phyloP scores from a whole-genome alignment of 495 filamentous ascomycete genomes.

The Hypoxylon subgilvum region DNA sequence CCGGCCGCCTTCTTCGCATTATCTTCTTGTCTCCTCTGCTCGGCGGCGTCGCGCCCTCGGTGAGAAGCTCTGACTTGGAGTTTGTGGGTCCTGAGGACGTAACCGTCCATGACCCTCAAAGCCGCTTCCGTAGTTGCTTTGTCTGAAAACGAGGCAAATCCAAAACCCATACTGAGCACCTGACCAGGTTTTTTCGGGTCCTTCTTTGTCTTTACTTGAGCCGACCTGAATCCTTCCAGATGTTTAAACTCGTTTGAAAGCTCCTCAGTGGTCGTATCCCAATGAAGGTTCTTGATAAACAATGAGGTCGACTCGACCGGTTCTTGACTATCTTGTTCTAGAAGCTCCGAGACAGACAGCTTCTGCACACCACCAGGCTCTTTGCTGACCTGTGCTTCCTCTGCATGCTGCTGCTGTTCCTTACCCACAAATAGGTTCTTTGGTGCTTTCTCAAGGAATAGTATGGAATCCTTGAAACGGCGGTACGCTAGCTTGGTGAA shows the following conservation, averaged over 20 bases:
- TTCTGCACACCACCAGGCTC: conserved; percentile 49
- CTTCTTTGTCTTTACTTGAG: conserved; percentile 82
- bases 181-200: conserved; percentile 84
- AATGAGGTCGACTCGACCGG: conserved; percentile 73
- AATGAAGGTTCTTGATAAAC: conserved; percentile 92
- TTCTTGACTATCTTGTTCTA: conserved; percentile 64
- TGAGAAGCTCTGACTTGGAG: conserved; percentile 83
- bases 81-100: conserved; percentile 82
- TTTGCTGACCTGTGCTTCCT: conserved; percentile 13
- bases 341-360: conserved; percentile 53
- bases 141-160: conserved; percentile 86
- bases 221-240: conserved; percentile 83
- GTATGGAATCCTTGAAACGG: conserved; percentile 84
- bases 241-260: conserved; percentile 77
- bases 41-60: conserved; percentile 81
- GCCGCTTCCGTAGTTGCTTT: conserved; percentile 80
- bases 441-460: conserved; percentile 94
- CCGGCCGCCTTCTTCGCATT: conserved; percentile 71
- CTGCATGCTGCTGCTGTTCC: conserved; percentile 37
- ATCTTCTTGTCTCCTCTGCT: conserved; percentile 81
- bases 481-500: conserved; percentile 85
- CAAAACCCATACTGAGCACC: conserved; percentile 92
- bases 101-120: conserved; percentile 81
- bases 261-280: conserved; percentile 77
- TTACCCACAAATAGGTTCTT: conserved; percentile 72